A percentile compares a stretch with the other conserved stretches of the same genome.
Evolutionary conservation across 2,329 filamentous ascomycete species (phyloP).

Genomic region (Herpomyces periplanetae): DNA sequence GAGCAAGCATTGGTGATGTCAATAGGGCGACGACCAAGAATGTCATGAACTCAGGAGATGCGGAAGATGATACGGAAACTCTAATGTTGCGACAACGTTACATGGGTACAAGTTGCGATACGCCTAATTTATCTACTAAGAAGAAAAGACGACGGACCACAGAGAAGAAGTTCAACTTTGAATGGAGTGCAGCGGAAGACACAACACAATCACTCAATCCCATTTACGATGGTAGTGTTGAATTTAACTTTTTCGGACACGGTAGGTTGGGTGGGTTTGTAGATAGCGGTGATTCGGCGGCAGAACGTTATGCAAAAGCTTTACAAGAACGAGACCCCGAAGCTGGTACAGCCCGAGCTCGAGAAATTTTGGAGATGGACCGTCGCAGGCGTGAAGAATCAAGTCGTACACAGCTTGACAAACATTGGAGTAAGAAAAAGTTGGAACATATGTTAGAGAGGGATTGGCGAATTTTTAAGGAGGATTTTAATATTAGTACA

Average conservation of each 20-base stretch:
- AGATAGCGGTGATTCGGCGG: conserved; percentile 13
- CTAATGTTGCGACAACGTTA: conserved; percentile 40
- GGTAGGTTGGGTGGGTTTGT: conserved; percentile 25
- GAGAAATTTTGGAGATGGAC: conserved; percentile 52
- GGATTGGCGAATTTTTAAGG: conserved; percentile 98
- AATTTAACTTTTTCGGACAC: conserved; percentile 26
- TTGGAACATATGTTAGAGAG: conserved; percentile 77
- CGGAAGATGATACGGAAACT: conserved; percentile 25
- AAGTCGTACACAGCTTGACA: conserved; percentile 32
- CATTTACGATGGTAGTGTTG: conserved; percentile 25
- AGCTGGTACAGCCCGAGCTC: conserved; percentile 31
- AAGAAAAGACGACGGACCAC: conserved; percentile 79
- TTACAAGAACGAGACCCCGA: conserved; percentile 35
- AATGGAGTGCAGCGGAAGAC: conserved; percentile 83
- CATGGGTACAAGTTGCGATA: conserved; percentile 57
- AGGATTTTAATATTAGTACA: conserved; percentile 82
- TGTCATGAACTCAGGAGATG: too few species aligned
- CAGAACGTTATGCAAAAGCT: conserved; percentile 19
- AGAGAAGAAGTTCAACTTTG: conserved; percentile 94
- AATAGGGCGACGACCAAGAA: too few species aligned
- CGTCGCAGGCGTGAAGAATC: conserved; percentile 28
- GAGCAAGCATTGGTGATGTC: too few species aligned
- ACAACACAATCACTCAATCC: conserved; percentile 52
- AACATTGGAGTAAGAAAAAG: conserved; percentile 81
- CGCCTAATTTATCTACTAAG: conserved; percentile 60